Evolutionary conservation across 1,284 basidiomycete species (phyloP), one percentile per base, ranked within the genome.

Genomic region (Entoloma clypeatum): DNA sequence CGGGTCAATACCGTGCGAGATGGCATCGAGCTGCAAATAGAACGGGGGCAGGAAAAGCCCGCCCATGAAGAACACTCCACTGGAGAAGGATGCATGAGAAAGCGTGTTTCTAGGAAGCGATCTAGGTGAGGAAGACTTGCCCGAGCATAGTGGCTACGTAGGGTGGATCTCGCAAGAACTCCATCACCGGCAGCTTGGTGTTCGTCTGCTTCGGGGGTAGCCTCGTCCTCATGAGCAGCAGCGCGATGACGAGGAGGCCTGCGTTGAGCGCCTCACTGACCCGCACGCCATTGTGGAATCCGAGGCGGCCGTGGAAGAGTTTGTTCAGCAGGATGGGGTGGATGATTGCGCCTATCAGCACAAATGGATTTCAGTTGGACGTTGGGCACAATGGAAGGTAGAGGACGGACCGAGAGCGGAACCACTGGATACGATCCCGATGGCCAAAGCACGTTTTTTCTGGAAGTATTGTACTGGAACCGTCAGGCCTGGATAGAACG

Each of bases 301-400:
- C 69, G 7, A 65, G 53, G 2, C 58, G 54, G 5, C 65, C 63
- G 43, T 68, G 61, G 49, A 74, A 69, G 33, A 69, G 64, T 29
- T 60, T 53, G 49, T 76, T 75, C 6, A 77, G 66, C 64, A 76
- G 70, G 44, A 78, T 71, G 3, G 74, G 73, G 42, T 74, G 70
- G 25, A 77, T 43, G 23, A 69, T 61, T 3, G 69, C 72, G 6
- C 71, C 71, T 9, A 71, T 39, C n/a, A n/a, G n/a, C n/a, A n/a
- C n/a, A n/a, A 3, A 60, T 63, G 33, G 64, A 65, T 8, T 61
- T 41, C 50, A 48, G 17, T 9, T 5, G 8, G n/a, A 5, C 3
- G 23, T 11, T 34, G 3, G 8, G 27, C 38, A 22, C 43, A 40
- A 22, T 42, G 48, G 8, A 9, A 17, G 5, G 13, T 13, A 5